Percentiles rank a stretch among this genome's conserved stretches.
These are phyloP conservation scores for Amaranthus hypochondriacus DNA, from an alignment of 148 eudicot genomes.

Conservation along the genomic window DNA sequence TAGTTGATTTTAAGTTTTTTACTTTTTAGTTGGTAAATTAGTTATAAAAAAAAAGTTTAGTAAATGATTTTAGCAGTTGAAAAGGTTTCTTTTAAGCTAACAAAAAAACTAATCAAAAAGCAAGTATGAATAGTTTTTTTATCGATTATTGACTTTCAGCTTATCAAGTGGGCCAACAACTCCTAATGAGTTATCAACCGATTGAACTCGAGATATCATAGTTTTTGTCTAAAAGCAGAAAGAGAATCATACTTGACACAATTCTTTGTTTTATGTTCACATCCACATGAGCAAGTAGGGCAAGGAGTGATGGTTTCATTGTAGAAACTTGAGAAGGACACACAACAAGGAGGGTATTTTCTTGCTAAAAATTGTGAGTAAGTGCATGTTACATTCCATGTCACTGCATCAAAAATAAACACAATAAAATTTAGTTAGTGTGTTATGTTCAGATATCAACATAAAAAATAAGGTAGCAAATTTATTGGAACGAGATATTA, in stretches of 20 bases:
- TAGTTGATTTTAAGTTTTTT: too few relatives aligned
- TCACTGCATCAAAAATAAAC: slow-evolving; percentile 48
- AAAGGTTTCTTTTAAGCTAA: too few relatives aligned
- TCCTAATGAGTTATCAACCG: too few relatives aligned
- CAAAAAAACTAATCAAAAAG: background rate
- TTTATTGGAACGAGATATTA: background rate
- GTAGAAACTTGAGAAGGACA: slow-evolving; percentile 85
- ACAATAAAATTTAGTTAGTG: background rate
- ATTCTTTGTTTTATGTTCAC: slow-evolving; percentile 52
- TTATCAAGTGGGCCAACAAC: too few relatives aligned
- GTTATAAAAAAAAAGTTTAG: too few relatives aligned
- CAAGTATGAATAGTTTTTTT: background rate
- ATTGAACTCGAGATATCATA: background rate
- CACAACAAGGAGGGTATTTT: slow-evolving; percentile 79
- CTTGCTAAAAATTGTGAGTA: slow-evolving; percentile 81
- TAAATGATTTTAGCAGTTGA: too few relatives aligned
- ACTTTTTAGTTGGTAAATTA: too few relatives aligned
- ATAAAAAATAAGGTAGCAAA: background rate
- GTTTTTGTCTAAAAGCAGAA: too few relatives aligned
- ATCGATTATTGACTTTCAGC: too few relatives aligned
- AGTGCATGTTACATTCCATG: slow-evolving; percentile 96
- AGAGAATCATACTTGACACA: slow-evolving; percentile 71
- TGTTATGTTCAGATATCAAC: slow-evolving; percentile 7
- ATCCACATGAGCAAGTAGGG: slow-evolving; percentile 86
- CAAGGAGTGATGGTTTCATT: slow-evolving; percentile 80